Evolutionary conservation across 2,329 filamentous ascomycete genomes (phyloP).

Genomic region (Podosphaera fusca): DNA sequence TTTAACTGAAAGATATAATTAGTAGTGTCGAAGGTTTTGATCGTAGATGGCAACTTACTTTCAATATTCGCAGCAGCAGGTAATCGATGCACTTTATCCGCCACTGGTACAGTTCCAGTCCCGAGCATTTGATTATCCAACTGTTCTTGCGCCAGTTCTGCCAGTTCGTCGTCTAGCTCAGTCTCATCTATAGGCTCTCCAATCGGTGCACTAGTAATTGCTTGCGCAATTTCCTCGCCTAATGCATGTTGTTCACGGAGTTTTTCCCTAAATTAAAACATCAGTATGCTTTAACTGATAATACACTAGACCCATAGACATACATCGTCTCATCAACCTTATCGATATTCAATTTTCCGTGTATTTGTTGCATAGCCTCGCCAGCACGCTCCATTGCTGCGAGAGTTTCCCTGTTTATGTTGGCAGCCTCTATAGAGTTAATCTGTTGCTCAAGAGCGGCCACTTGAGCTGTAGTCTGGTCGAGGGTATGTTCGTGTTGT

Average conservation of each 20-base stretch:
- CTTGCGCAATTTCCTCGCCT: slow-evolving; percentile 76
- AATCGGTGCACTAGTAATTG: slow-evolving; percentile 49
- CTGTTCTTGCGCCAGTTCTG: slow-evolving; percentile 70
- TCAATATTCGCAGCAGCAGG: slow-evolving; percentile 53
- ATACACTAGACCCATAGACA: slow-evolving; percentile 14
- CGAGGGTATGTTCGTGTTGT: slow-evolving; percentile 70
- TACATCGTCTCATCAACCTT: slow-evolving; percentile 93
- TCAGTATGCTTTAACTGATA: slow-evolving; percentile 15
- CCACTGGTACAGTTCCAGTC: slow-evolving; percentile 63
- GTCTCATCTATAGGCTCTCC: slow-evolving; percentile 58
- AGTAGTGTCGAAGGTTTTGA: too few relatives aligned
- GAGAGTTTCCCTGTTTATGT: slow-evolving; percentile 94
- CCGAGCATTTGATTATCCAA: slow-evolving; percentile 86
- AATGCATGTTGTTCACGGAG: slow-evolving; percentile 80
- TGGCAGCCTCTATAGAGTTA: slow-evolving; percentile 88
- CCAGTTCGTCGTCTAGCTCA: slow-evolving; percentile 70
- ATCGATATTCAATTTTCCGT: slow-evolving; percentile 72
- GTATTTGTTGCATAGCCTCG: slow-evolving; percentile 79
- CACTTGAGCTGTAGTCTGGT: slow-evolving; percentile 78
- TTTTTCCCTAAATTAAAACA: slow-evolving; percentile 41
- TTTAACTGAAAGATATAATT: slow-evolving; percentile 20
- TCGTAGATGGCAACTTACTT: slow-evolving; percentile 31
- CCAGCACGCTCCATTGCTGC: slow-evolving; percentile 83
- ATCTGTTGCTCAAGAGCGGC: slow-evolving; percentile 86
- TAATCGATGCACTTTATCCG: slow-evolving; percentile 53